Evolutionary conservation across 805 yeast genomes (phyloP).

Genomic region (Ogataea parapolymorpha): DNA sequence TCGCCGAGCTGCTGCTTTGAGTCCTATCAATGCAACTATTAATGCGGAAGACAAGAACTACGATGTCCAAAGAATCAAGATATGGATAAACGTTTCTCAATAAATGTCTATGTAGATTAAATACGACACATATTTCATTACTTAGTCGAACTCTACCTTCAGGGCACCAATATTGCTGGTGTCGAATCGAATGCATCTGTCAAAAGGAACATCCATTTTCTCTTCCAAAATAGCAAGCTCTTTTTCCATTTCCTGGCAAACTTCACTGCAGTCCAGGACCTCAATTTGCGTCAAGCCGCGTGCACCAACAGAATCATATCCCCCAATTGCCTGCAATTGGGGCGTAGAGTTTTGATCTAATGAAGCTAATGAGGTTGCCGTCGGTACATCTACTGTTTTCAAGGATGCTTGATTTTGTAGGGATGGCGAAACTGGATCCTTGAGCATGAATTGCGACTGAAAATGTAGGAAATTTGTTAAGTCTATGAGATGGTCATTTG

Average conservation of each 20-base stretch:
- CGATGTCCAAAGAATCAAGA: slow-evolving; percentile 33
- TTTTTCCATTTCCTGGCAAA: slow-evolving; percentile 10
- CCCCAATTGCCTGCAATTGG: slow-evolving; percentile 10
- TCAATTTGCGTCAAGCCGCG: slow-evolving; percentile 19
- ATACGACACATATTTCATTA: not conserved
- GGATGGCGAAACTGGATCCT: slow-evolving; percentile 2
- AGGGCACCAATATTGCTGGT: slow-evolving; percentile 13
- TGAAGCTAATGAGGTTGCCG: slow-evolving; percentile 11
- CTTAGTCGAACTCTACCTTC: slow-evolving; percentile 12
- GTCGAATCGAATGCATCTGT: slow-evolving; percentile 8
- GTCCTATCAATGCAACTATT: slow-evolving; percentile 1
- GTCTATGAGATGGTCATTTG: slow-evolving; percentile 34
- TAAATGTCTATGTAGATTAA: slow-evolving; percentile 2
- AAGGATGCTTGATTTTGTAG: slow-evolving; percentile 3
- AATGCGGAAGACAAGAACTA: slow-evolving; percentile 13
- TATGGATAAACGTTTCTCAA: slow-evolving; percentile 41
- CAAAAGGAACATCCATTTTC: slow-evolving; percentile 8
- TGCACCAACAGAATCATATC: slow-evolving; percentile 7
- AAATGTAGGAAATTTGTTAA: slow-evolving; percentile 23
- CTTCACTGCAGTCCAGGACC: slow-evolving; percentile 9
- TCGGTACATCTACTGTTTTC: slow-evolving; percentile 1
- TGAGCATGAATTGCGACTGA: slow-evolving; percentile 11
- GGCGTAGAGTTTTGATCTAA: slow-evolving; percentile 11
- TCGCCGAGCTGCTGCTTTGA: slow-evolving; percentile 8
- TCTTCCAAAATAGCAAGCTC: slow-evolving; percentile 13